These are phyloP conservation scores for Monosporozyma siamensis DNA, from an alignment of 805 yeast species.

Conservation along the genomic window DNA sequence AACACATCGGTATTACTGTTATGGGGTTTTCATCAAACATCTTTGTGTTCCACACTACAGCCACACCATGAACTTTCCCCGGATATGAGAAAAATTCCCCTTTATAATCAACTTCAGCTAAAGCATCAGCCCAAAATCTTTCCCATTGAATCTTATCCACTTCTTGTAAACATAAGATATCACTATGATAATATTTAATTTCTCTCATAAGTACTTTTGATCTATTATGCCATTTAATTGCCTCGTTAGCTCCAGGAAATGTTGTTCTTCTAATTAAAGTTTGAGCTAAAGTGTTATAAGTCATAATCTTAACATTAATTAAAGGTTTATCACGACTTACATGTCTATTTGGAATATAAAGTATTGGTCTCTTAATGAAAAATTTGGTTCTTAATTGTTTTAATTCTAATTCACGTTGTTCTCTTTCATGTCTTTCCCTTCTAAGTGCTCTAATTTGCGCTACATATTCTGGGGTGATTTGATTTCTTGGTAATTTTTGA, in stretches of 20 bases:
- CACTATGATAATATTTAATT: slow-evolving; percentile 55
- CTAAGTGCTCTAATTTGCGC: slow-evolving; percentile 25
- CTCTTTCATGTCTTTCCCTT: slow-evolving; percentile 35
- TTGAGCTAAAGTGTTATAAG: slow-evolving; percentile 79
- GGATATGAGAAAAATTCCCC: slow-evolving; percentile 41
- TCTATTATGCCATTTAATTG: slow-evolving; percentile 68
- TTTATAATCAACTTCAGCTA: slow-evolving; percentile 44
- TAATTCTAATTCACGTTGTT: not conserved
- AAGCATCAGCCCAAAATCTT: slow-evolving; percentile 52
- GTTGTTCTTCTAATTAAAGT: slow-evolving; percentile 64
- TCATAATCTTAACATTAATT: slow-evolving; percentile 45
- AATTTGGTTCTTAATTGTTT: slow-evolving; percentile 26
- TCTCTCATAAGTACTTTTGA: slow-evolving; percentile 57
- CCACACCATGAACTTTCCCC: slow-evolving; percentile 63
- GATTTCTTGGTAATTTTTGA: slow-evolving; percentile 3
- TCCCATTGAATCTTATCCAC: slow-evolving; percentile 59
- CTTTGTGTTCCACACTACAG: slow-evolving; percentile 47
- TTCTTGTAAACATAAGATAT: slow-evolving; percentile 76
- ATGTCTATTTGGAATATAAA: slow-evolving; percentile 15
- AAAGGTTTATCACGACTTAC: slow-evolving; percentile 10
- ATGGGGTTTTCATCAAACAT: slow-evolving; percentile 16
- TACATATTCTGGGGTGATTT: slow-evolving; percentile 7
- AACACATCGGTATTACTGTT: slow-evolving; percentile 37
- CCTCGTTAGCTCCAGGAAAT: slow-evolving; percentile 71
- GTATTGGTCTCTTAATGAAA: slow-evolving; percentile 46